Base-by-base conservation (phyloP, 148 eudicot species). In the Chenopodium suecicum region DNA sequence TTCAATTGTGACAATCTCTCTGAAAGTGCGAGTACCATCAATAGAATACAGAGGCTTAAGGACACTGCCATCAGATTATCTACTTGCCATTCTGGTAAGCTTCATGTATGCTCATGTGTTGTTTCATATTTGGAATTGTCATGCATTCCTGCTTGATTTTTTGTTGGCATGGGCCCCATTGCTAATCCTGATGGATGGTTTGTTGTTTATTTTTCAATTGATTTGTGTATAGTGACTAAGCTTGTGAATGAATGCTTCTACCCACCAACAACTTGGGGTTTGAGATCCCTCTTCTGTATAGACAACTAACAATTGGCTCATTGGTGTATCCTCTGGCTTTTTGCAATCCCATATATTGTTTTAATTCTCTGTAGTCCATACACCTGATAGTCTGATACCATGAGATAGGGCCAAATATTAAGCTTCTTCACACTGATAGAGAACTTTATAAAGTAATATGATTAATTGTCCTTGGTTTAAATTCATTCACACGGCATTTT, bases 81-180 rank as follows among this genome's bases (percentile, higher is more conserved):
- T 75, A 84, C 92, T 76, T 85, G 83, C 65, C 84, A 65, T 63
- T 87, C 93, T 82, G 94, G 94, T 90, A 81, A 34, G 73, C 70
- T 74, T 70, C 46, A 31, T 19, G 48, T 27, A 47, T 70, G 16
- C 76, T 1, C 20, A 32, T 23, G 58, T 79, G 58, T 74, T 50
- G 9, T 47, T n/a, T 76, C 75, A 54, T 25, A 7, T 58, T 78
- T 81, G 65, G 16, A 19, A 8, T 69, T 12, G 3, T 54, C 60
- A 2, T 54, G 60, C 10, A 37, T n/a, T 54, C 60, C 16, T 54
- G 60, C 10, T 54, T 50, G 74, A 52, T 75, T 52, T 60, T 50
- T 27, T 47, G 62, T 17, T 10, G 25, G 44, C 20, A 1, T 34
- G 37, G 37, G 7, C 7, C 44, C 44, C 44, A 37, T 37, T 37